phyloP scores from a whole-genome alignment of 192 early-diverging fungal species.

The Podila minutissima region DNA sequence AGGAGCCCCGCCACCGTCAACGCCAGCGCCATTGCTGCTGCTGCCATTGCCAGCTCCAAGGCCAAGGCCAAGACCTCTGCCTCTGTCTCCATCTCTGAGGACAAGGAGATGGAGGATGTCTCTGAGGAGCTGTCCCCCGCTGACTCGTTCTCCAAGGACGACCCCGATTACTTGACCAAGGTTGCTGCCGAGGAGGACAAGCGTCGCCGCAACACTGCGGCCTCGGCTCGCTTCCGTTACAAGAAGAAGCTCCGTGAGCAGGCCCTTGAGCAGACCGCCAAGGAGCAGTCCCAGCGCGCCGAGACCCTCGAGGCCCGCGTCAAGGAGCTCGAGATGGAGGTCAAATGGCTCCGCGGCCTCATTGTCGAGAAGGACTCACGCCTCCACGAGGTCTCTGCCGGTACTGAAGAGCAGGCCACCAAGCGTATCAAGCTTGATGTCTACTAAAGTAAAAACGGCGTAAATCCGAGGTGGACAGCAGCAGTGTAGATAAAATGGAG shows the following conservation, averaged over 20 bases:
- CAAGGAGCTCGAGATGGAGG: constrained; percentile 89
- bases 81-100: background rate
- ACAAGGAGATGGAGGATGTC: constrained; percentile 14
- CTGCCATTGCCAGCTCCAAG: constrained; percentile 19
- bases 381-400: constrained; percentile 39
- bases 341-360: constrained; percentile 89
- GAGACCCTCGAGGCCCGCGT: constrained; percentile 82
- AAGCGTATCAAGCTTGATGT: constrained; percentile 52
- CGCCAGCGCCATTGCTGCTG: constrained; percentile 30
- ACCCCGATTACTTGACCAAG: constrained; percentile 46
- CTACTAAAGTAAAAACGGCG: constrained; percentile 17
- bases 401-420: constrained; percentile 31
- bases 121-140: constrained; percentile 13
- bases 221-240: constrained; percentile 93
- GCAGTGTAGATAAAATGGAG: too few relatives aligned
- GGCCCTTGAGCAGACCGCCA: constrained; percentile 82
- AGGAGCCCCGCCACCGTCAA: constrained; percentile 40
- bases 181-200: constrained; percentile 83
- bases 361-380: constrained; percentile 81
- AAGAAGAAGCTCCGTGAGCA: constrained; percentile 97
- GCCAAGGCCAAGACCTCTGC: background rate
- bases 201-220: constrained; percentile 93
- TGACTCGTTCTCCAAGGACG: constrained; percentile 36
- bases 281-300: constrained; percentile 79
- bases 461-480: too few relatives aligned